Base-by-base conservation (phyloP, 2,329 filamentous ascomycete genomes). In the Neocatenulostroma microsporum region DNA sequence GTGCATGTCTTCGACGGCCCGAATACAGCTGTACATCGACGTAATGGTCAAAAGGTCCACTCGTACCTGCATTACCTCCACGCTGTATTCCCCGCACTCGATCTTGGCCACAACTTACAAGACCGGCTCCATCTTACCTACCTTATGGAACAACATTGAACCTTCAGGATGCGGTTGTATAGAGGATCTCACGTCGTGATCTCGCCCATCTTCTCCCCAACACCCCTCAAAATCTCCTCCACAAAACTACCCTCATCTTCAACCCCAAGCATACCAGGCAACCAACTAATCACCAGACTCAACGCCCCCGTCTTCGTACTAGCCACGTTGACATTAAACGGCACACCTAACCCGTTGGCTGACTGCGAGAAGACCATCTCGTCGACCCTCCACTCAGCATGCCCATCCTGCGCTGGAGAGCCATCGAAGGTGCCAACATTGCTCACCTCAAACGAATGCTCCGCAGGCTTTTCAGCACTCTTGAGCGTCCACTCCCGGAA, bases 361-460 rank as follows among this genome's bases (percentile, higher is more conserved):
- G 68, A 66, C 40, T 69, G 66, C 5, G 60, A 57, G 45, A 70
- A 71, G 1, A 67, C 39, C 49, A 67, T 56, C 15, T 62, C 51
- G 7, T 47, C 53, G 2, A 69, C 47, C 48, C 1, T 36, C 37
- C 36, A 23, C 7, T 8, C 12, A 9, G 11, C 3, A 14, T 19
- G 23, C n/a, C n/a, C n/a, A n/a, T n/a, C n/a, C n/a, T n/a, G n/a
- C 8, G 9, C 23, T n/a, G n/a, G n/a, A n/a, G n/a, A n/a, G 1
- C 23, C 31, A 24, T 61, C 52, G 42, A 69, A 64, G 3, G 49
- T 55, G 21, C 61, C 57, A 2, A 69, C 33, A 41, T 71, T 72
- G 48, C 67, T 70, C 8, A 71, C 37, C 46, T 69, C 66, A 36
- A 63, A 69, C 4, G 64, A 66, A 12, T 43, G 52, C 26, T 66